Percentiles rank a stretch among this genome's conserved stretches.
phyloP scores from a whole-genome alignment of 2,329 filamentous ascomycete genomes.

The Aspergillus oerlinghausenensis region DNA sequence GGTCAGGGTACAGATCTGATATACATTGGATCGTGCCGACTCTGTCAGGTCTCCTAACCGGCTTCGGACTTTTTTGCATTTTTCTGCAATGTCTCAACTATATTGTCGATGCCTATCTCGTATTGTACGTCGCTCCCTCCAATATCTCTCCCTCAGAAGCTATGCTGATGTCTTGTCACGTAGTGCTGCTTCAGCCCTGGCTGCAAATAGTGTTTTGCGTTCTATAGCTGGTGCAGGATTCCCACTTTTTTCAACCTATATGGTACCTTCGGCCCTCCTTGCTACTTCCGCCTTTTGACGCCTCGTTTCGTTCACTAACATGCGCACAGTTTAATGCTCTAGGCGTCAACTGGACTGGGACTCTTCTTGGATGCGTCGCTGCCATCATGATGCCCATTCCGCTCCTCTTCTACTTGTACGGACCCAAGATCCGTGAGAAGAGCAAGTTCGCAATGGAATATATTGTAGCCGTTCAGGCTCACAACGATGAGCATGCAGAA shows the following conservation, averaged over 20 bases:
- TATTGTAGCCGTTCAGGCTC: conserved; percentile 10
- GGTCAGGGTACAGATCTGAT: conserved; percentile 54
- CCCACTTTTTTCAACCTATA: conserved; percentile 32
- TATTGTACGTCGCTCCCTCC: conserved; percentile 37
- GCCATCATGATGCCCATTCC: conserved; percentile 30
- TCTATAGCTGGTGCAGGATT: conserved; percentile 34
- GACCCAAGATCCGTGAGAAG: conserved; percentile 29
- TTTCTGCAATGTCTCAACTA: conserved; percentile 56
- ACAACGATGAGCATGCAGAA: conserved; percentile 5
- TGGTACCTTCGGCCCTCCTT: conserved; percentile 17
- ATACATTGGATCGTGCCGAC: conserved; percentile 40
- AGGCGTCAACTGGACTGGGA: conserved; percentile 29
- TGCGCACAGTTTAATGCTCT: conserved; percentile 39
- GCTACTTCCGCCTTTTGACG: not conserved
- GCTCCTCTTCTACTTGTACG: conserved; percentile 31
- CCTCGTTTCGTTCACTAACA: not conserved
- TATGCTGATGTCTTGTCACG: not conserved
- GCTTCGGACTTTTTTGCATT: conserved; percentile 54
- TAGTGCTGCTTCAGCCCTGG: conserved; percentile 45
- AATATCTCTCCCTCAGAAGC: not conserved
- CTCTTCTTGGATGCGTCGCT: conserved; percentile 27
- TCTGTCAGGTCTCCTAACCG: conserved; percentile 47
- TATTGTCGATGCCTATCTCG: conserved; percentile 55
- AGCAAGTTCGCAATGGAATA: conserved; percentile 33
- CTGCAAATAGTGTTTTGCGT: conserved; percentile 47